Evolutionary conservation across 2,329 filamentous ascomycete species (phyloP).

Genomic region (Ceratocystis albifundus): DNA sequence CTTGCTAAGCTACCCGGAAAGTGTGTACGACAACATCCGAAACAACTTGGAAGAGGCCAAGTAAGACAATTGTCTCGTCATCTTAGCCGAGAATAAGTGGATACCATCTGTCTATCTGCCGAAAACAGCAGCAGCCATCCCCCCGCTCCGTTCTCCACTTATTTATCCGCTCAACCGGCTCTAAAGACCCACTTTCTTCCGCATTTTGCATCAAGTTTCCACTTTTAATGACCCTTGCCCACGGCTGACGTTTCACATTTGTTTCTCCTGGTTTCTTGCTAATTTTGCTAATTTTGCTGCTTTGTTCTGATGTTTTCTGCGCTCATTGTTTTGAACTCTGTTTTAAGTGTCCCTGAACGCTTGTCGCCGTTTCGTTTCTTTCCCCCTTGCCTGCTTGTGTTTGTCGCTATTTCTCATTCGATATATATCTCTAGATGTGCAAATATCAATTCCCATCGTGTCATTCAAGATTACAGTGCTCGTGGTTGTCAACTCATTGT

Average conservation of each 20-base stretch:
- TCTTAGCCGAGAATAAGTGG: no score
- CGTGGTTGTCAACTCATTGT: neutral
- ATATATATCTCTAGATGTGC: conserved; percentile 13
- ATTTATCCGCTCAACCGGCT: no score
- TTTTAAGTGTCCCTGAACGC: neutral
- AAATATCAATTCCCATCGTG: neutral
- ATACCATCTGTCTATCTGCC: no score
- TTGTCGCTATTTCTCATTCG: neutral
- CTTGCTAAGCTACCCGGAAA: conserved; percentile 44
- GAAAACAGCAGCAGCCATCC: no score
- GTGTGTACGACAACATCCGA: conserved; percentile 48
- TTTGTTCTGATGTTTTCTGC: neutral
- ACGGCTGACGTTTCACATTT: neutral
- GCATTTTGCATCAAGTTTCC: no score
- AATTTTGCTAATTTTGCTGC: conserved; percentile 2
- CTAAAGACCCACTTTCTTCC: no score
- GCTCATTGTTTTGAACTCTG: neutral
- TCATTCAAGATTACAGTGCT: neutral
- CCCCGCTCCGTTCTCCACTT: no score
- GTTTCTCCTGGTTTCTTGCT: neutral
- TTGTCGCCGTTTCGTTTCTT: neutral
- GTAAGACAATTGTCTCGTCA: conserved; percentile 2
- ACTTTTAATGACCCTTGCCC: neutral
- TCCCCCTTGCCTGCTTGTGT: neutral
- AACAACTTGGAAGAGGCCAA: conserved; percentile 28